Evolutionary conservation across 768 basidiomycete species (phyloP).

Genomic region (Amanita rubescens): DNA sequence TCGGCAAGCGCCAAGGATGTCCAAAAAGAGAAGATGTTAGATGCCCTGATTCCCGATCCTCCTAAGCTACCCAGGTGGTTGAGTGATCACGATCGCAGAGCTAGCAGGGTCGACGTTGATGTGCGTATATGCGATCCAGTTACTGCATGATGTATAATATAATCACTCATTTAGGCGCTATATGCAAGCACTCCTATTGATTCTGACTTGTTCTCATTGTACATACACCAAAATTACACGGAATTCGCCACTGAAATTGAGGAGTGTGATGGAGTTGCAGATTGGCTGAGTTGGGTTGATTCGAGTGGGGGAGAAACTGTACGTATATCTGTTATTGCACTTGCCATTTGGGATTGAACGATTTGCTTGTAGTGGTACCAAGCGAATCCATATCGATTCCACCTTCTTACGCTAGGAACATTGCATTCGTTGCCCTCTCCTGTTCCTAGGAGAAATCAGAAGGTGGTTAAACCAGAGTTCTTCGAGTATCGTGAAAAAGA

Average conservation of each 20-base stretch:
- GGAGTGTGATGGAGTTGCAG: conserved; percentile 60
- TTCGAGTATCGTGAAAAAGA: conserved; percentile 58
- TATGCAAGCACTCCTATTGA: conserved; percentile 88
- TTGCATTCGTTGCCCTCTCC: conserved; percentile 87
- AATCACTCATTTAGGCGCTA: conserved; percentile 40
- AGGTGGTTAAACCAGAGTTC: conserved; percentile 80
- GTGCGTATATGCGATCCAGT: conserved; percentile 29
- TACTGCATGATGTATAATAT: not conserved
- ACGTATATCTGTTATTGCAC: conserved; percentile 14
- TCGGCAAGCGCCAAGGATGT: conserved; percentile 57
- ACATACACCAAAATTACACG: conserved; percentile 91
- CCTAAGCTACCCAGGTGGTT: conserved; percentile 54
- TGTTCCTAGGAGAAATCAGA: conserved; percentile 71
- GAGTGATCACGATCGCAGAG: conserved; percentile 47
- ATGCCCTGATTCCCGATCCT: conserved; percentile 47
- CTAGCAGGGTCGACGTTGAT: conserved; percentile 73
- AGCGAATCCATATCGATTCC: conserved; percentile 80
- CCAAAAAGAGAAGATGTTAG: conserved; percentile 50
- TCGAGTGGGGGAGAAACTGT: conserved; percentile 59
- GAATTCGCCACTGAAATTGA: conserved; percentile 78
- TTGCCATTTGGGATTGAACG: not conserved
- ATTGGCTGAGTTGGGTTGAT: conserved; percentile 75
- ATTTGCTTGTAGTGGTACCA: conserved; percentile 46
- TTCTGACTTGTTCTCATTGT: conserved; percentile 79
- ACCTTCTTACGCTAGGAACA: conserved; percentile 71